phyloP scores from a whole-genome alignment of 306 rosid species.

The Lathyrus aphaca region DNA sequence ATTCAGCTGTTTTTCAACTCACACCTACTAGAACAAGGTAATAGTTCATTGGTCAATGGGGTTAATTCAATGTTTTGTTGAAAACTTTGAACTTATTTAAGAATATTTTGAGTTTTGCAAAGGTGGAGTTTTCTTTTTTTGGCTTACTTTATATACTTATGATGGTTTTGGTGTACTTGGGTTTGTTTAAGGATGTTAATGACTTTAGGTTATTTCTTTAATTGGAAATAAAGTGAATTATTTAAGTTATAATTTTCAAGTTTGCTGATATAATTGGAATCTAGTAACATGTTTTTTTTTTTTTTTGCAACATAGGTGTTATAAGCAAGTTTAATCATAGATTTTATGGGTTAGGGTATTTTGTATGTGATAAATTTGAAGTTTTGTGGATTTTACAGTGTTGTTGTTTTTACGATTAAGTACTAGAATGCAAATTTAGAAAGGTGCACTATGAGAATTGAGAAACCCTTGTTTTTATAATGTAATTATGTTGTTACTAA shows the following conservation, averaged over 20 bases:
- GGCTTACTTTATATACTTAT: background rate
- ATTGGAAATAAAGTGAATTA: background rate
- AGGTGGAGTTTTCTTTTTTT: constrained; percentile 3
- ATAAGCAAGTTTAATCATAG: constrained; percentile 4
- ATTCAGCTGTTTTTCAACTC: constrained; percentile 90
- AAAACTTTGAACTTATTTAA: background rate
- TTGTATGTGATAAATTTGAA: constrained; percentile 22
- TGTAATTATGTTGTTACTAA: constrained; percentile 9
- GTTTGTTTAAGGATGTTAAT: constrained; percentile 19
- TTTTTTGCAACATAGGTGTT: constrained; percentile 2
- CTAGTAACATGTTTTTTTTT: constrained; percentile 6
- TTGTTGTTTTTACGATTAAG: constrained; percentile 2
- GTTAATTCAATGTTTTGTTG: constrained; percentile 9
- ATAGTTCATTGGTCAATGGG: constrained; percentile 18
- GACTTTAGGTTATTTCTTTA: constrained; percentile 29
- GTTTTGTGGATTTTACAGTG: constrained; percentile 26
- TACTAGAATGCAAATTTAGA: constrained; percentile 13
- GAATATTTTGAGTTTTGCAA: constrained; percentile 2
- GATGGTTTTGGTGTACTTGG: constrained; percentile 16
- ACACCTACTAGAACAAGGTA: constrained; percentile 97
- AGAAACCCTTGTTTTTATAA: background rate
- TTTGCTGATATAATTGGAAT: constrained; percentile 24
- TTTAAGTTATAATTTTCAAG: constrained; percentile 1
- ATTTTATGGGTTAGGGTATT: constrained; percentile 18
- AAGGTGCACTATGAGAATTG: background rate